Base-by-base conservation (phyloP, 2,329 filamentous ascomycete genomes). In the Albophoma yamanashiensis region DNA sequence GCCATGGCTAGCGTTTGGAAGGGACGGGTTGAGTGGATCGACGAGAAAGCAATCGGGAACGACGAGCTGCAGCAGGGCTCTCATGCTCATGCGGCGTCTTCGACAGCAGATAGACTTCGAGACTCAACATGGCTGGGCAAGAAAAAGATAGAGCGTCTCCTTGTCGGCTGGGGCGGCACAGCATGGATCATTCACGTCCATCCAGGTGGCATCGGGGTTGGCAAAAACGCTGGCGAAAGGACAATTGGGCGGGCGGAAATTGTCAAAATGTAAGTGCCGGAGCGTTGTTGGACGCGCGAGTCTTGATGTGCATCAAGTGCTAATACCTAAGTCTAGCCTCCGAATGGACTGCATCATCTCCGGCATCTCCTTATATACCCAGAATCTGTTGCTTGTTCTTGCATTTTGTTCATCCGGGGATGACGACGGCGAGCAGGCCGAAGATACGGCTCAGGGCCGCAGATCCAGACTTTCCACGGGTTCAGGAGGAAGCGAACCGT, bases 271-370 rank as follows among this genome's bases (percentile, higher is more conserved):
- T 95, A 73, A 82, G 89, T 82, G 20, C 38, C 22, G 22, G 6
- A 20, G 6, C 31, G 31, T 14, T 43, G 2, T 20, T 38, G 25
- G 9, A 15, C 43, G 22, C 22, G 43, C 14, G 27, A 34, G 2
- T 34, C 8, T 31, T 14, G 8, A 34, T 12, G 15, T 38, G 20
- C 50, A 36, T 15, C 31, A 14, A 2, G 38, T 57, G 47, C 38
- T 27, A 2, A 34, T 22, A 38, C 20, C 20, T 4, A 8, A n/a
- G 4, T 36, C 20, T 65, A 92, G 89, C 75, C 84, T 97, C 75
- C 89, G 92, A 69, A 96, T 94, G 75, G 94, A 99, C 78, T 97
- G 94, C 79, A 92, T 96, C 73, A 91, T 99, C 79, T 96, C 94
- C 71, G 94, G 94, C 69, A 89, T 99, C 74, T 95, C 93, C 65